These are phyloP conservation scores for Colletotrichum chlorophyti DNA, from an alignment of 2,329 filamentous ascomycete genomes.

Conservation along the genomic window DNA sequence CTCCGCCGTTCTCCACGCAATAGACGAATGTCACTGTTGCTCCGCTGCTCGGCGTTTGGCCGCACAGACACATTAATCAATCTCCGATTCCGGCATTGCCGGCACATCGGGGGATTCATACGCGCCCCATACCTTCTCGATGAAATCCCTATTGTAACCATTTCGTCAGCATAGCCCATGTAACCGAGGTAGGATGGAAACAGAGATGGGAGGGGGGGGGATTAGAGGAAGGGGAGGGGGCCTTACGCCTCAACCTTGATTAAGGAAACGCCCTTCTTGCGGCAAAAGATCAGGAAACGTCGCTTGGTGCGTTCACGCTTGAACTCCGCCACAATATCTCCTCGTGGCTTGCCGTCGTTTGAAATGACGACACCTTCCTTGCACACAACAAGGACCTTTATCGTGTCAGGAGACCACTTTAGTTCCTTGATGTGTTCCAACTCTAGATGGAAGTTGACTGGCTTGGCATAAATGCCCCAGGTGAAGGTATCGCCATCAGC, in stretches of 20 bases:
- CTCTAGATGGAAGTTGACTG: conserved; percentile 57
- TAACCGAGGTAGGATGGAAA: no score
- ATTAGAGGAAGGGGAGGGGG: not conserved
- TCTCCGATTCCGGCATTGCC: conserved; percentile 20
- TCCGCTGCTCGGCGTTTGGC: not conserved
- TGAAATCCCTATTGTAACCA: conserved; percentile 31
- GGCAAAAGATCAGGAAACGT: conserved; percentile 56
- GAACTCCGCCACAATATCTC: conserved; percentile 58
- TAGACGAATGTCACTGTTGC: not conserved
- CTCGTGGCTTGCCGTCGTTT: conserved; percentile 44
- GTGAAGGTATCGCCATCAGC: conserved; percentile 47
- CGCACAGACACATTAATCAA: not conserved
- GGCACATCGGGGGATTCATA: conserved; percentile 24
- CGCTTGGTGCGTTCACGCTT: conserved; percentile 59
- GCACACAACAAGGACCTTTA: conserved; percentile 49
- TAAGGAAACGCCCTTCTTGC: conserved; percentile 49
- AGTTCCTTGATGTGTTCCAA: conserved; percentile 55
- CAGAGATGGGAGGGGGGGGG: no score
- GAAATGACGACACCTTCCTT: conserved; percentile 36
- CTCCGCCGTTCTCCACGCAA: conserved; percentile 1
- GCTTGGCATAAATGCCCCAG: conserved; percentile 59
- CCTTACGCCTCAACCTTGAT: conserved; percentile 50
- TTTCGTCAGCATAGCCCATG: not conserved
- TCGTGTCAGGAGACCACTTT: conserved; percentile 48
- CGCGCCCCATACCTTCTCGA: conserved; percentile 51